phyloP scores from a whole-genome alignment of 805 yeast species.

The Zygosaccharomyces gambellarensis region DNA sequence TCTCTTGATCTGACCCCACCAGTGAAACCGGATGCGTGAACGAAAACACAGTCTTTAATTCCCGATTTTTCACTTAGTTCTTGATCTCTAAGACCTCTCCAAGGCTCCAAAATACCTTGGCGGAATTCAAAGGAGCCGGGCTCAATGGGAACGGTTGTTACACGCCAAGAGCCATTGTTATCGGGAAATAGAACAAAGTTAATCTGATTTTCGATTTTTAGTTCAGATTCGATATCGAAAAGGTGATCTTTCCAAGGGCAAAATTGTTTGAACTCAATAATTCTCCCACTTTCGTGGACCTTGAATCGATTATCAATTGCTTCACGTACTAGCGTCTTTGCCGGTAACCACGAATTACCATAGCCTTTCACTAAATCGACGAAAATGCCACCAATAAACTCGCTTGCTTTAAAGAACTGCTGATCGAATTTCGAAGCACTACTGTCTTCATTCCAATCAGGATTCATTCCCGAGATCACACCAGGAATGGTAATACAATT shows the following conservation, averaged over 20 bases:
- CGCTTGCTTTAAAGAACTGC: conserved; percentile 64
- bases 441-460: conserved; percentile 72
- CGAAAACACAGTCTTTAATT: conserved; percentile 81
- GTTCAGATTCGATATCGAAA: conserved; percentile 61
- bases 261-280: conserved; percentile 66
- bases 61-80: conserved; percentile 68
- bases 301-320: conserved; percentile 59
- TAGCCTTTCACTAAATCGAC: conserved; percentile 58
- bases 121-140: conserved; percentile 78
- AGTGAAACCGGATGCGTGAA: conserved; percentile 96
- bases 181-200: conserved; percentile 80
- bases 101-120: conserved; percentile 78
- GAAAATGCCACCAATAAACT: conserved; percentile 80
- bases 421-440: conserved; percentile 62
- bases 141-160: conserved; percentile 85
- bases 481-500: conserved; percentile 72
- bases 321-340: conserved; percentile 67
- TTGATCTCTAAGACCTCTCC: conserved; percentile 96
- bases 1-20: conserved; percentile 87
- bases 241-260: conserved; percentile 97
- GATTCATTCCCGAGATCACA: conserved; percentile 74
- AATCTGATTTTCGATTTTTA: conserved; percentile 49
- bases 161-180: conserved; percentile 69
- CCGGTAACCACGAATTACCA: conserved; percentile 90
- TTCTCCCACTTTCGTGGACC: conserved; percentile 64